Evolutionary conservation across 768 basidiomycete genomes (phyloP).

Genomic region (Russula sp.): DNA sequence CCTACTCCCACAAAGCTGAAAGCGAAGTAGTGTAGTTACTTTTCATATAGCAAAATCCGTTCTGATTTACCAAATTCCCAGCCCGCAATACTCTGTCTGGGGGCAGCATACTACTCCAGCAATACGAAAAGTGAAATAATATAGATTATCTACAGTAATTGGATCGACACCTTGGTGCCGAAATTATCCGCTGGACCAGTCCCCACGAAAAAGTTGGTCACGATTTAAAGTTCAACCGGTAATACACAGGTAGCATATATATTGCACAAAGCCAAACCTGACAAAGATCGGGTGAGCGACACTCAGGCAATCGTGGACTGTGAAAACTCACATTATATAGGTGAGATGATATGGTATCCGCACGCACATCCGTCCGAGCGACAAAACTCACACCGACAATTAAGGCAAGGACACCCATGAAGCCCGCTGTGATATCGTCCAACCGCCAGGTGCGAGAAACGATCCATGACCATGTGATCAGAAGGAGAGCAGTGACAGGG

Average conservation of each 20-base stretch:
- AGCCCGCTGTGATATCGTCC: slow-evolving; percentile 32
- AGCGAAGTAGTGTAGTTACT: no score
- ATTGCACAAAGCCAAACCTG: slow-evolving; percentile 29
- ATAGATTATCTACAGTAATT: background rate
- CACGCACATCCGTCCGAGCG: slow-evolving; percentile 17
- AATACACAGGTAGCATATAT: slow-evolving; percentile 29
- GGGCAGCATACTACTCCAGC: no score
- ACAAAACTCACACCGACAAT: slow-evolving; percentile 35
- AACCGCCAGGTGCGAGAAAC: slow-evolving; percentile 41
- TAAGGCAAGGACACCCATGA: slow-evolving; percentile 38
- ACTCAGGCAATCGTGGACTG: no score
- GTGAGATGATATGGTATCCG: slow-evolving; percentile 29
- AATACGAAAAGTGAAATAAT: background rate
- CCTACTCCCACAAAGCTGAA: no score
- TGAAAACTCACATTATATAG: slow-evolving; percentile 29
- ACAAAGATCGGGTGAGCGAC: background rate
- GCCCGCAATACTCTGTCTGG: no score
- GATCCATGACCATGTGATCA: slow-evolving; percentile 42
- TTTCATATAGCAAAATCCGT: no score
- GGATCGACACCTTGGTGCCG: background rate
- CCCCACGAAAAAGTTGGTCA: background rate
- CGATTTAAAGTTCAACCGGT: slow-evolving; percentile 6
- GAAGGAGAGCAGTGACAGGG: slow-evolving; percentile 36
- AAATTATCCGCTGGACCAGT: background rate
- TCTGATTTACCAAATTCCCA: no score